A percentile compares a stretch with the other conserved stretches of the same genome.
Conservation (phyloP, 2,329 filamentous ascomycete genomes). For the Diplodia scrobiculata region DNA sequence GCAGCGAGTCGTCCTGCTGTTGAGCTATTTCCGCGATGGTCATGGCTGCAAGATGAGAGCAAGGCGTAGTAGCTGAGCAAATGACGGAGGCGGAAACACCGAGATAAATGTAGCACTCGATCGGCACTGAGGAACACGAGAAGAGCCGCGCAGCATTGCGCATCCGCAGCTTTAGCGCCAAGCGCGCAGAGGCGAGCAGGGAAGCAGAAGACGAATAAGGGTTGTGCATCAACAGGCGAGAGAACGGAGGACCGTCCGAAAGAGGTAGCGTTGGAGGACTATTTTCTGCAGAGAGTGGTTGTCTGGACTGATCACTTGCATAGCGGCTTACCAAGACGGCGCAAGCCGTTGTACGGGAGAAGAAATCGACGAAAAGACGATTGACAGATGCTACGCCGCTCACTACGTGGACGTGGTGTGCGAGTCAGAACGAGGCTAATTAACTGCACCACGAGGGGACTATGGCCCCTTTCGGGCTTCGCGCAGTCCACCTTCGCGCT, state of each 20-base stretch:
- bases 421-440: constrained; percentile 7
- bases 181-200: neutral
- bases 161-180: neutral
- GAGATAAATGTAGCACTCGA: neutral
- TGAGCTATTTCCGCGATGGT: neutral
- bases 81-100: neutral
- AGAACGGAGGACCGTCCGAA: neutral
- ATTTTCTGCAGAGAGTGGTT: neutral
- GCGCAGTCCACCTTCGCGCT: neutral
- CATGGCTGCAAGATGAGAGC: neutral
- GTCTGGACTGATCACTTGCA: neutral
- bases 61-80: no score
- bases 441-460: neutral
- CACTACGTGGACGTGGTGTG: neutral
- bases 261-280: neutral
- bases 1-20: neutral
- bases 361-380: neutral
- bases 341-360: neutral
- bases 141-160: neutral
- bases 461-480: constrained; percentile 1
- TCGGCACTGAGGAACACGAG: neutral
- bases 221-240: neutral
- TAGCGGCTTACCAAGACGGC: neutral
- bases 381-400: neutral
- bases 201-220: neutral